These are phyloP conservation scores for Colletotrichum liaoningense DNA, from an alignment of 2,329 filamentous ascomycete species.

Conservation along the genomic window DNA sequence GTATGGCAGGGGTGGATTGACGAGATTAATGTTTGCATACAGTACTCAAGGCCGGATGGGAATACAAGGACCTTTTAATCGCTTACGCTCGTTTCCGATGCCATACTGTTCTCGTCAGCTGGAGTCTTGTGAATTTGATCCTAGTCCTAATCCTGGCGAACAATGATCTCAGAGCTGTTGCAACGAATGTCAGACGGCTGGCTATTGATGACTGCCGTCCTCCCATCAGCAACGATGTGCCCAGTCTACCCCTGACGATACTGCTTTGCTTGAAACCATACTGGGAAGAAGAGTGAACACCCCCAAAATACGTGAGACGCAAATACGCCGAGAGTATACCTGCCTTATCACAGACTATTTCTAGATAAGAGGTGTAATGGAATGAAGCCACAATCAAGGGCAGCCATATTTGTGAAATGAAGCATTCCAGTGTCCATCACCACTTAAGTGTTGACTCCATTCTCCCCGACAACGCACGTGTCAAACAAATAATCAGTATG, in stretches of 20 bases:
- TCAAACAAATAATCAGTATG: slow-evolving; percentile 1
- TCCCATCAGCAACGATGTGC: background rate
- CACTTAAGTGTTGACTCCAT: background rate
- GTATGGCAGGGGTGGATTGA: background rate
- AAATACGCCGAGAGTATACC: background rate
- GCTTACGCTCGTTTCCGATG: background rate
- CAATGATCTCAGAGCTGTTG: background rate
- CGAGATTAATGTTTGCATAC: slow-evolving; percentile 29
- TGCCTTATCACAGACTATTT: background rate
- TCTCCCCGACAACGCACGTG: slow-evolving; percentile 19
- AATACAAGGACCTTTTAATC: slow-evolving; percentile 26
- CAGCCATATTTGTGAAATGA: slow-evolving; percentile 6
- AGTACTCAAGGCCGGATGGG: background rate
- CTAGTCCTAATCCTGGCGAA: background rate
- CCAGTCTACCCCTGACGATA: no score
- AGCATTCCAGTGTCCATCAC: slow-evolving; percentile 24
- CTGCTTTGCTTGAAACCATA: background rate
- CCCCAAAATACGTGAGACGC: background rate
- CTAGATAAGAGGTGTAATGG: background rate
- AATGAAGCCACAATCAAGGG: background rate
- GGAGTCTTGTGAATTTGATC: background rate
- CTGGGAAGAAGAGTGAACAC: background rate
- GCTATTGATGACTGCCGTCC: background rate
- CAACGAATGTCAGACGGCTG: background rate
- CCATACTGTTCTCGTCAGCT: background rate